Evolutionary conservation across 495 filamentous ascomycete genomes (phyloP), one percentile per base, ranked within the genome.

Genomic region (Stereocaulon alpinum): DNA sequence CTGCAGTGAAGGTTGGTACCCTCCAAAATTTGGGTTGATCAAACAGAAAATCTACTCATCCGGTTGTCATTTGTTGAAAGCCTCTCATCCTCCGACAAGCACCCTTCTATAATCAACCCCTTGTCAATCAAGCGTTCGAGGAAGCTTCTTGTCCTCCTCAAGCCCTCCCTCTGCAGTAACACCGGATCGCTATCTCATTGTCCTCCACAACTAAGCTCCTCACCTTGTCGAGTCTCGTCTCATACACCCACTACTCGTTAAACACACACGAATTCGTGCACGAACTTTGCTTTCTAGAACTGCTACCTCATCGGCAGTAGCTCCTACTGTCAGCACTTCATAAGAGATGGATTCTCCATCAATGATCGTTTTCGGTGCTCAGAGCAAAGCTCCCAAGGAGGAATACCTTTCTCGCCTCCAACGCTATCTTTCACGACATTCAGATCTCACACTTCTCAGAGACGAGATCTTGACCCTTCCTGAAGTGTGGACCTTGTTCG

Each of bases 371-470:
- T 52, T 52, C 30, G 49, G 49, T 34, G 6, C 49, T 34, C 12
- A 32, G 49, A 52, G 49, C 49, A 52, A 52, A 52, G 49, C 30
- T 18, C 49, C 49, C 14, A 52, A 52, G 6, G 49, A 20, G 17
- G 30, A 37, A n/a, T 52, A 52, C 30, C 30, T 52, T 14, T 10
- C 30, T 52, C 49, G 15, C 34, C 30, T 52, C 34, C 27, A 30
- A 52, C 6, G 4, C 7, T 52, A 34, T 11, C 49, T 52, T 20
- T 52, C 17, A 18, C 15, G 14, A 37, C 17, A 37, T 34, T 6
- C 30, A 4, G 49, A 37, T 34, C 49, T 52, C 9, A 34, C n/a
- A 18, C n/a, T 37, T 10, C n/a, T 66, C 49, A 22, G 29, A 29
- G 17, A 52, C n/a, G 49, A 37, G 29, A 34, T 52, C n/a, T 12